Base-by-base conservation (phyloP, 306 rosid species). In the Corylus americana region DNA sequence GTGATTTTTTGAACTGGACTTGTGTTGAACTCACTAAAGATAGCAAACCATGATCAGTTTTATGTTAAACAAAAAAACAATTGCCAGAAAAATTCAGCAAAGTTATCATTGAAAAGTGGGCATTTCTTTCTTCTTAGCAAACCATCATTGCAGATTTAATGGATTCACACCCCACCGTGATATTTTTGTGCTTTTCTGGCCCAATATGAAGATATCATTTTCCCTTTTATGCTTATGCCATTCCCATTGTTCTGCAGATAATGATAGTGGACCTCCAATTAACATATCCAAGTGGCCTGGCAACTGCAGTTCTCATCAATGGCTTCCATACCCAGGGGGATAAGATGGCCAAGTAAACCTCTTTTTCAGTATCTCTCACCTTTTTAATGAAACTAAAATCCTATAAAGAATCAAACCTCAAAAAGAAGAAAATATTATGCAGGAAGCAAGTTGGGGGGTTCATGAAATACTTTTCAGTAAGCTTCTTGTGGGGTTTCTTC, bases 301-400 rank as follows among this genome's bases (percentile, higher is more conserved):
- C 98, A 61, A 95, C 97, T 7, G 92, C 98, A 4, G 98, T 95
- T 75, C 98, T 95, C 81, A 92, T 95, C 78, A 95, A 95, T 85
- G 98, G 98, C 54, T 92, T 92, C 76, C 98, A 95, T 77, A 87
- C 90, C 17, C 97, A 87, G 78, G 97, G 93, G 39, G 94, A 95
- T 77, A 88, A 90, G 74, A 91, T 86, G 92, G 97, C 98, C 50
- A 91, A 89, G 98, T 95, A 86, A 71, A 39, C 54, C 11, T 50
- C 42, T 70, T 57, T 8, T 55, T 62, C 0, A 59, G 16, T 57
- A 20, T 6, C 27, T 3, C 7, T 63, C 8, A 6, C 50, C 53
- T 3, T 77, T 20, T 42, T 57, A 53, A 35, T 69, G 27, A 66
- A 4, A 16, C 29, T 35, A 42, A 42, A 62, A 77, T 45, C 20